phyloP scores from a whole-genome alignment of 805 yeast genomes.

The Soucietia sequanensis region DNA sequence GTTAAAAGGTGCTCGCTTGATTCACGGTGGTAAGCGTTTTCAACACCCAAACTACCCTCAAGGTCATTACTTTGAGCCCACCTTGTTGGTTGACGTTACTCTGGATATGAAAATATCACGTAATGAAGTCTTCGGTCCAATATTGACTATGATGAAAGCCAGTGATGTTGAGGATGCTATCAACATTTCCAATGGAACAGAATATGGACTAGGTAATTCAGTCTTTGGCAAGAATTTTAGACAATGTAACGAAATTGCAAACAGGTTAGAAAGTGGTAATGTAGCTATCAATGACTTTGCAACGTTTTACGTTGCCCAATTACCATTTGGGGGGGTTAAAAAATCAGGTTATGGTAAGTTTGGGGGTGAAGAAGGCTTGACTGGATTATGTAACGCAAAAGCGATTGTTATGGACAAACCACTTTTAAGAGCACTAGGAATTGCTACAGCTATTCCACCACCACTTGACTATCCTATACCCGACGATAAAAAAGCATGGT shows the following conservation, averaged over 20 bases:
- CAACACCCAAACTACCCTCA: constrained; percentile 91
- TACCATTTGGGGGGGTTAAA: constrained; percentile 94
- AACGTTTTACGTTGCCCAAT: constrained; percentile 89
- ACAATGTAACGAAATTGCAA: constrained; percentile 62
- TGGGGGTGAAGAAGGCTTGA: constrained; percentile 96
- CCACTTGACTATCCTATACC: constrained; percentile 90
- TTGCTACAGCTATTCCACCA: constrained; percentile 81
- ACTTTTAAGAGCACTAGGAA: constrained; percentile 51
- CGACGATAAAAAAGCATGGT: constrained; percentile 83
- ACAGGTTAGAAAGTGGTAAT: constrained; percentile 74
- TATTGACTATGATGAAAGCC: constrained; percentile 78
- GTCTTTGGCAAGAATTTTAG: constrained; percentile 70
- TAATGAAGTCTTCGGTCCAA: constrained; percentile 94
- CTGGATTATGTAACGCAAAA: constrained; percentile 85
- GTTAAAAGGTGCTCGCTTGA: constrained; percentile 70
- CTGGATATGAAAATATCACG: constrained; percentile 74
- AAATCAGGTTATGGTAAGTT: constrained; percentile 97
- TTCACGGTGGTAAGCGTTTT: constrained; percentile 79
- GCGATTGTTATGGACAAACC: constrained; percentile 83
- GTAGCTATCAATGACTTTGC: constrained; percentile 98
- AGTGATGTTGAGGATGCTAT: constrained; percentile 64
- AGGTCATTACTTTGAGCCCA: constrained; percentile 92
- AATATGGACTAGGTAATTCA: constrained; percentile 89
- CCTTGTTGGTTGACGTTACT: constrained; percentile 79
- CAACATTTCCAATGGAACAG: constrained; percentile 75